Percentiles rank a stretch among this genome's conserved stretches.
These are phyloP conservation scores for Crithidia expoeki DNA, from an alignment of 208 protist species.

Conservation along the genomic window DNA sequence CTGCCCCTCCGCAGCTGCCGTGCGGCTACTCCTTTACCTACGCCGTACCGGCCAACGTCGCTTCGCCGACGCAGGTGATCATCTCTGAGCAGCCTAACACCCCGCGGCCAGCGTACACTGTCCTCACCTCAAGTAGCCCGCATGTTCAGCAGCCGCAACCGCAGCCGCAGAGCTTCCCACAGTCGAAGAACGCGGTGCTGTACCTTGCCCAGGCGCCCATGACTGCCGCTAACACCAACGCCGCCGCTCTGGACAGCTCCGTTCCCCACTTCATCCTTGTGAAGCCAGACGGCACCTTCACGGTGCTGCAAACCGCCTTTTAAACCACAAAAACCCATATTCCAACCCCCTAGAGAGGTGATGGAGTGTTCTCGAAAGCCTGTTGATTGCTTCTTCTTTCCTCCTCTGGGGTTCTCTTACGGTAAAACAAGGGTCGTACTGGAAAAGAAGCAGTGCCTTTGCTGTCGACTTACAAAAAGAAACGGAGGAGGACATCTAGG, in stretches of 20 bases:
- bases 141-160: slow-evolving; percentile 7
- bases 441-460: too few relatives aligned
- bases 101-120: neutral
- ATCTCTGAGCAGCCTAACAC: neutral
- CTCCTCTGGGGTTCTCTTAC: too few relatives aligned
- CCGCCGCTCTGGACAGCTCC: slow-evolving; percentile 9
- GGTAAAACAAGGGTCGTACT: too few relatives aligned
- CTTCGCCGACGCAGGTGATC: slow-evolving; percentile 11
- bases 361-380: too few relatives aligned
- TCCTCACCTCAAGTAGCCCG: slow-evolving; percentile 12
- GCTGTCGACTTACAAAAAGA: too few relatives aligned
- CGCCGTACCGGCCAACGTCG: slow-evolving; percentile 11
- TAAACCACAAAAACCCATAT: neutral
- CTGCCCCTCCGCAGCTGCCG: neutral
- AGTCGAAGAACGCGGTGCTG: slow-evolving; percentile 11
- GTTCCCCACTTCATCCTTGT: slow-evolving; percentile 27
- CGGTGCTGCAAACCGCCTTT: slow-evolving; percentile 19
- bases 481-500: too few relatives aligned
- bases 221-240: neutral
- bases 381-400: too few relatives aligned
- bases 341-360: too few relatives aligned
- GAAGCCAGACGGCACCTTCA: slow-evolving; percentile 26
- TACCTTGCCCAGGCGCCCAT: slow-evolving; percentile 13
- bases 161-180: slow-evolving; percentile 9
- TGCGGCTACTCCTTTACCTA: slow-evolving; percentile 28